Evolutionary conservation across 179 eudicot genomes (phyloP), one percentile per base, ranked within the genome.

Genomic region (Beta corolliflora): DNA sequence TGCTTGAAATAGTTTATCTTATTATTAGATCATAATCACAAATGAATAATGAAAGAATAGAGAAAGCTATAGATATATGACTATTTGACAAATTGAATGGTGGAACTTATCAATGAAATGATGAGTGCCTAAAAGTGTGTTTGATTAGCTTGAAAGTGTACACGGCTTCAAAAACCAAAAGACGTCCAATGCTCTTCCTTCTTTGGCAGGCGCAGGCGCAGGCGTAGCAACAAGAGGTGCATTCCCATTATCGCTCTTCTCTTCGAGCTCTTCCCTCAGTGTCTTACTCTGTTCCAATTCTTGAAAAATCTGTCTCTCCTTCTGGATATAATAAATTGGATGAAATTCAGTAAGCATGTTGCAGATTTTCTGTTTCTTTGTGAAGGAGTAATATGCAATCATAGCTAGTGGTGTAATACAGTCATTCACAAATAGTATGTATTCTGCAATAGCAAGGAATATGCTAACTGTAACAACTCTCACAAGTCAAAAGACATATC

Each of bases 131-230:
- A 61, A 23, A 53, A 71, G 58, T 69, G 11, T 79, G 64, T 50
- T 3, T 21, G 41, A 9, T 60, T 78, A 91, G 83, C 83, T 83
- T 56, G 92, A 86, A 74, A 91, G 92, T 21, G 91, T 86, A 91
- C 98, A 94, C 64, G 98, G 97, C 89, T 92, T 91, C 67, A 94
- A 77, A 87, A 94, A 89, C 98, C 98, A 94, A 75, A 94, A 91
- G 71, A 92, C 92, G 83, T 94, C 98, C 81, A 92, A 80, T 46
- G 87, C 64, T 79, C 84, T 83, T 73, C 92, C 90, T 80, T 90
- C 92, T 81, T 85, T 85, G 73, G 88, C 89, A 31, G 80, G n/a
- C 0, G 19, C 63, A 1, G 41, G 41, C 41, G 41, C 41, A 36
- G 41, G n/a, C n/a, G 19, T 16, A 1, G 63, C 86, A 61, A 73